These are phyloP conservation scores for Aspergillus funiculosus DNA, from an alignment of 495 filamentous ascomycete genomes.

Conservation along the genomic window DNA sequence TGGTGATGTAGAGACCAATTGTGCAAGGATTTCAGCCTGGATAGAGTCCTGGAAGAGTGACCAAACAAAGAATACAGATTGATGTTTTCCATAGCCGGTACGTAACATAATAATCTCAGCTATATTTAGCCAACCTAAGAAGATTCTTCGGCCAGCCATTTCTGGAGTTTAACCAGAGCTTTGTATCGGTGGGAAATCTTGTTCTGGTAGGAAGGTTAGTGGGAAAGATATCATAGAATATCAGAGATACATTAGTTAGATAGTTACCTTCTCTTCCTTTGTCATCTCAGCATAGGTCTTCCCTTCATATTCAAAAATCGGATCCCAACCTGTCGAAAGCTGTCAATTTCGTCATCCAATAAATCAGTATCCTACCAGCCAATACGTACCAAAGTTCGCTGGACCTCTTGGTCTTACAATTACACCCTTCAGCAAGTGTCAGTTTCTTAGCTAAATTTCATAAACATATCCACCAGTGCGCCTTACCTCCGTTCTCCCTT, in stretches of 20 bases:
- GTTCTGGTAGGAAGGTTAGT: slow-evolving; percentile 51
- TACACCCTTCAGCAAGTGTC: slow-evolving; percentile 32
- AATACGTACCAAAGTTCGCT: slow-evolving; percentile 72
- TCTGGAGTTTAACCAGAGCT: slow-evolving; percentile 77
- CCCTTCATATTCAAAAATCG: slow-evolving; percentile 91
- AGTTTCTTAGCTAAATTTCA: slow-evolving; percentile 3
- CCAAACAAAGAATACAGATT: slow-evolving; percentile 25
- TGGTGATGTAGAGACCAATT: slow-evolving; percentile 81
- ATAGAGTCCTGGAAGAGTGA: slow-evolving; percentile 73
- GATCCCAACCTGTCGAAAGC: slow-evolving; percentile 70
- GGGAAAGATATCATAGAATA: not conserved
- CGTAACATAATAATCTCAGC: slow-evolving; percentile 12
- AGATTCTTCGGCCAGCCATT: slow-evolving; percentile 63
- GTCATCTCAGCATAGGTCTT: slow-evolving; percentile 98
- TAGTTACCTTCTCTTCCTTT: slow-evolving; percentile 62
- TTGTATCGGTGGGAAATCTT: slow-evolving; percentile 82
- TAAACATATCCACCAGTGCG: not conserved
- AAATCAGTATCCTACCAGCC: not conserved
- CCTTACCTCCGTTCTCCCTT: slow-evolving; percentile 65
- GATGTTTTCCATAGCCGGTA: slow-evolving; percentile 14
- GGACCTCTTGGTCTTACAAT: slow-evolving; percentile 52
- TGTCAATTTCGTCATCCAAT: not conserved
- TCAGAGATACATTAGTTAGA: not conserved
- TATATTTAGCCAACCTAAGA: slow-evolving; percentile 9
- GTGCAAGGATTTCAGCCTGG: slow-evolving; percentile 80